Conservation (phyloP, 169 alveolate genomes). For the Plasmodium gonderi region DNA sequence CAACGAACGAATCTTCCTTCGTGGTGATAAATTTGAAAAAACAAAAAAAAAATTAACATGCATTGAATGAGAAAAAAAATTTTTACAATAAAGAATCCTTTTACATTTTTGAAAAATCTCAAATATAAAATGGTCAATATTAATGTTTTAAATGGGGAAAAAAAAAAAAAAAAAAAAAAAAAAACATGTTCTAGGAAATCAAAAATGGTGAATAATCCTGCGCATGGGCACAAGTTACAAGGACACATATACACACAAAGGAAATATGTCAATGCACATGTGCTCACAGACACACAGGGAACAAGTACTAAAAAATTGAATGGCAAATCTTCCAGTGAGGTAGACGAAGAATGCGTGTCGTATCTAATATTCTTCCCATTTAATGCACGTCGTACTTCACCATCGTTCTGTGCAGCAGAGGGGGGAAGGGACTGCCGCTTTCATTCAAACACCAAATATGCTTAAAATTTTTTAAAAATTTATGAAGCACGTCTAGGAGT, state of each 20-base stretch:
- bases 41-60: background rate
- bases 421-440: background rate
- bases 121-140: background rate
- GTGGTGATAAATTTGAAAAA: background rate
- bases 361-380: background rate
- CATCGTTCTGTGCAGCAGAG: constrained; percentile 5
- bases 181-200: background rate
- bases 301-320: background rate
- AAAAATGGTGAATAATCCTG: background rate
- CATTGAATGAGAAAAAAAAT: background rate
- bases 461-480: constrained; percentile 35
- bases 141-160: background rate
- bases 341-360: too few relatives aligned
- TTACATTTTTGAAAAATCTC: background rate
- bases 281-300: background rate
- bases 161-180: background rate
- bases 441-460: constrained; percentile 30
- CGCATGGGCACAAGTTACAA: too few relatives aligned
- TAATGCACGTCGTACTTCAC: constrained; percentile 22
- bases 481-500: constrained; percentile 47
- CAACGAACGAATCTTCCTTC: background rate
- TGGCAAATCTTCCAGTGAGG: too few relatives aligned
- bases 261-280: too few relatives aligned
- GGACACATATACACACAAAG: too few relatives aligned
- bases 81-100: background rate